phyloP scores from a whole-genome alignment of 164 flowering plant species.

The Magnolia sinica region DNA sequence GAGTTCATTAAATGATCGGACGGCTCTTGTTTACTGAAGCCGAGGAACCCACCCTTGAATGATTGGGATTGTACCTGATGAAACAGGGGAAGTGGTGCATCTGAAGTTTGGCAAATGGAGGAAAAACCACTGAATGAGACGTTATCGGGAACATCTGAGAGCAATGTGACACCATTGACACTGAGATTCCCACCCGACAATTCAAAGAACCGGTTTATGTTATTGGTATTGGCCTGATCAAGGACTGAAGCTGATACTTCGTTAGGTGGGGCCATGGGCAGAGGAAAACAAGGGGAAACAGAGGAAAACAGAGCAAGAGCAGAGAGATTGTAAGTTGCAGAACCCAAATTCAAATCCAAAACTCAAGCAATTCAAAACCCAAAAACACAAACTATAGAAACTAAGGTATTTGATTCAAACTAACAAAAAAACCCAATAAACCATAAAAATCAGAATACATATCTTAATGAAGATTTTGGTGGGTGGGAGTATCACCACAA shows the following conservation, averaged over 20 bases:
- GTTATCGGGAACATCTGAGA: conserved; percentile 62
- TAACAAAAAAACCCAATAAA: not conserved
- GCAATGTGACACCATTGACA: conserved; percentile 53
- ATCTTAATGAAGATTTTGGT: not conserved
- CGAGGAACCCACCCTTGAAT: conserved; percentile 39
- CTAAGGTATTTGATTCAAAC: no score
- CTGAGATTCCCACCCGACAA: conserved; percentile 45
- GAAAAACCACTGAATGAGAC: conserved; percentile 49
- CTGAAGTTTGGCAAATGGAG: conserved; percentile 32
- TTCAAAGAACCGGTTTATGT: conserved; percentile 23
- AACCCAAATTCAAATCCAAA: not conserved
- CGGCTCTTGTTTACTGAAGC: conserved; percentile 41
- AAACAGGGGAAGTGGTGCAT: conserved; percentile 48
- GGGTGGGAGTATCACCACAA: not conserved
- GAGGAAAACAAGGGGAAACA: conserved; percentile 17
- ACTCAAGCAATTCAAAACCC: not conserved
- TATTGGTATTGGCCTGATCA: conserved; percentile 5
- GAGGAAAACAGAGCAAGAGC: not conserved
- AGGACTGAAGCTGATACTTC: conserved; percentile 19
- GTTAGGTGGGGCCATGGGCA: conserved; percentile 47
- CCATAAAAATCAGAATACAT: not conserved
- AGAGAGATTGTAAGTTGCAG: not conserved
- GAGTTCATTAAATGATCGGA: conserved; percentile 55
- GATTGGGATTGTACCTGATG: conserved; percentile 42
- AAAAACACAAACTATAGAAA: no score